Base-by-base conservation (phyloP, 1,284 basidiomycete species). In the Boletus putidus region DNA sequence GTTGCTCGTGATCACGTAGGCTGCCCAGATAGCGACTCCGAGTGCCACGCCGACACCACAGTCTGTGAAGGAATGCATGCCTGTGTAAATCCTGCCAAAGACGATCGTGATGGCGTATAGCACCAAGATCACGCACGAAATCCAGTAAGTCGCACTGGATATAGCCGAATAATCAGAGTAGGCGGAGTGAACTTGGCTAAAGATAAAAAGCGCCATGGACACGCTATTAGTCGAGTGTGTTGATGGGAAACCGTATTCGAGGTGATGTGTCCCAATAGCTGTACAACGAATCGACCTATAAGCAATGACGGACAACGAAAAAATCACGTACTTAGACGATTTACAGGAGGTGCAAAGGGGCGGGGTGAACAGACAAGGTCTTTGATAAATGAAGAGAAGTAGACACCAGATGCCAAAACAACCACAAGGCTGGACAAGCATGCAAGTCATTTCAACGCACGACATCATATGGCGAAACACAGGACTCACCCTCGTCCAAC, bases 191-290 rank as follows among this genome's bases (percentile, higher is more conserved):
- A 88, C 69, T 53, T 86, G 77, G 7, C 82, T 75, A 63, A 83
- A 86, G 64, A 92, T 77, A 72, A 89, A 91, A 6, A 96, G 80
- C 0, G 93, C 94, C 63, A 96, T 92, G 39, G 92, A 94, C 55
- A 95, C 84, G 49, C 87, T 86, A 72, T 96, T 98, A 2, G 96
- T 94, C 3, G 94, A 92, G 71, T 99, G 96, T 0, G 96, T 98
- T 0, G 95, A 98, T 0, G 95, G 96, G 71, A 98, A 98, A 20
- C 96, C 96, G 70, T 94, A 95, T 75, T 94, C 92, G 5, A 92
- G 80, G 65, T 94, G 91, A 69, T 94, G 92, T 0, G 82, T 86
- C 40, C 91, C 90, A 64, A 94, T 90, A 5, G 88, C 92, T 94
- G 65, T 6, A 36, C 49, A 29, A 39, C 48, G 15, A 39, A 37